Evolutionary conservation across 1,284 basidiomycete species (phyloP), one percentile per base, ranked within the genome.

Genomic region (Malassezia nana): DNA sequence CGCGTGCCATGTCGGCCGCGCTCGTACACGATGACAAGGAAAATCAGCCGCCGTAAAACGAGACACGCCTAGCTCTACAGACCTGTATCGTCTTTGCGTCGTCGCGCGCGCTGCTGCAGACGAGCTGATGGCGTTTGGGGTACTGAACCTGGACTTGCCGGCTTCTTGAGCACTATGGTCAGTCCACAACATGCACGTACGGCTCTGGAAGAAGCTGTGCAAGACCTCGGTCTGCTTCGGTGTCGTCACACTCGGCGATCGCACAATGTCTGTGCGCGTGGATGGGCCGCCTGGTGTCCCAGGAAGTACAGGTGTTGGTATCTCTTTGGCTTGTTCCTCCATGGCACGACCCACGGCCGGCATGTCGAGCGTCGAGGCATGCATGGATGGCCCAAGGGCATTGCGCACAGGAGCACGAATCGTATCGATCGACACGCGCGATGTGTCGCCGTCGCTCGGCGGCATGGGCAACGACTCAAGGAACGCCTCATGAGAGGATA

Each of bases 181-280:
- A 29, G 46, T 39, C 41, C n/a, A 33, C 20, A n/a, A 10, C 15
- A 25, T 15, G 16, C 4, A 59, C 60, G 49, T 48, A 60, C 60
- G 44, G 47, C 61, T 63, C 55, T 70, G 66, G 66, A 70, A 70
- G 52, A 70, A 70, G 43, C 59, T 66, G 40, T 70, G 68, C 28
- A 70, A 55, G 9, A 68, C 68, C 43, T 70, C 68, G 24, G 50
- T 60, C 57, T 70, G 68, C 38, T 62, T 65, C 0, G 63, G 66
- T 29, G 30, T 62, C 35, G 57, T 51, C 10, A 33, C 29, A 22
- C 46, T 50, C 20, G 52, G 40, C 46, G 52, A 38, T 6, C 31
- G 31, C 32, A 35, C 20, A 13, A 24, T 20, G 13, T 47, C 45
- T 3, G 18, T 5, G 8, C 43, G 43, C 6, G 15, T 29, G 28